A percentile compares a stretch with the other conserved stretches of the same genome.
Conservation (phyloP, 352 stramenopile genomes). For the Blastocystis sp. region DNA sequence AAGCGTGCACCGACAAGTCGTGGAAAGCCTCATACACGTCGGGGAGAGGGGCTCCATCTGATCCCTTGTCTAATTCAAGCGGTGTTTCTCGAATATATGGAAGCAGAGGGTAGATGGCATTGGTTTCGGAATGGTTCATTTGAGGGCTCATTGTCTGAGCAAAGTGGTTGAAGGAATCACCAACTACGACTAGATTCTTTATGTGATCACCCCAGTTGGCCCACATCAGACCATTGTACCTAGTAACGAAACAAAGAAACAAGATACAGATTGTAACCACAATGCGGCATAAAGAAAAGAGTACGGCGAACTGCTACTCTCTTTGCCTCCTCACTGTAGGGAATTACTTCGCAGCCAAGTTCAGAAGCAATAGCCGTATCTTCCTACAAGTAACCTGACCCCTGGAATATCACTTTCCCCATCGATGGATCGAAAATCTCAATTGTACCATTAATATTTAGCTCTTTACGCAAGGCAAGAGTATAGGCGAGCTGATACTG, state of each 20-base stretch:
- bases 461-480: conserved; percentile 24
- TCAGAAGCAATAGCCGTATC: conserved; percentile 57
- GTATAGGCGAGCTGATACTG: conserved; percentile 56
- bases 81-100: conserved; percentile 8
- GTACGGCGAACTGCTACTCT: conserved; percentile 30
- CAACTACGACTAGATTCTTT: conserved; percentile 24
- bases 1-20: neutral
- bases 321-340: conserved; percentile 49
- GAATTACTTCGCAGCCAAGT: conserved; percentile 52
- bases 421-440: conserved; percentile 57
- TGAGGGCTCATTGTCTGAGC: neutral
- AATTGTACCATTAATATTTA: conserved; percentile 34
- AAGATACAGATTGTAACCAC: conserved; percentile 11
- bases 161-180: conserved; percentile 36
- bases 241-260: neutral
- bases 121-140: neutral
- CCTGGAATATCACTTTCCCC: neutral
- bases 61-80: conserved; percentile 10
- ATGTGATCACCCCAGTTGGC: conserved; percentile 55
- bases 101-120: conserved; percentile 44
- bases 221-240: conserved; percentile 60
- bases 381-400: neutral
- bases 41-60: neutral
- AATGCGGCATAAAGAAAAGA: conserved; percentile 56
- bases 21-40: conserved; percentile 27